These are phyloP conservation scores for Leucosporidium scottii DNA, from an alignment of 768 basidiomycete genomes.

Conservation along the genomic window DNA sequence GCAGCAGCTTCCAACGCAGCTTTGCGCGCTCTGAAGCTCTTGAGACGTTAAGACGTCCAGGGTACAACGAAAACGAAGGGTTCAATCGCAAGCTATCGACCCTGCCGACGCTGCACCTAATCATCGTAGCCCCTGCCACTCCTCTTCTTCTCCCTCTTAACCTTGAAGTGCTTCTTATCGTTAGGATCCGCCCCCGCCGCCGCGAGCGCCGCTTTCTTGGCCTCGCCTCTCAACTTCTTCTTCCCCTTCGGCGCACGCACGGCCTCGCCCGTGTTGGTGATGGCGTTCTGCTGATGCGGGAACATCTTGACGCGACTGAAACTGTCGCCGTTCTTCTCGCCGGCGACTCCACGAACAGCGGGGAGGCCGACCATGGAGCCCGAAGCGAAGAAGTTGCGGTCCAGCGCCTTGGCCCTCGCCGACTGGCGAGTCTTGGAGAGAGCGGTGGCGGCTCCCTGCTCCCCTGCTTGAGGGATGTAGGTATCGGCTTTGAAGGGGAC, in stretches of 20 bases:
- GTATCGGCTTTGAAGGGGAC: constrained; percentile 80
- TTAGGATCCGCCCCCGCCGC: constrained; percentile 42
- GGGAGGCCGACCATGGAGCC: constrained; percentile 53
- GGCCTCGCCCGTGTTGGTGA: constrained; percentile 31
- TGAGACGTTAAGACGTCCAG: too few relatives aligned
- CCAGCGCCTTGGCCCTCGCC: constrained; percentile 62
- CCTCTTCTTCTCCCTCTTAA: constrained; percentile 73
- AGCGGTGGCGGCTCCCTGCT: constrained; percentile 21
- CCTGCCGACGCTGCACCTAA: neutral
- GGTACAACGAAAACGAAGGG: too few relatives aligned
- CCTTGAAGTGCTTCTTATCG: constrained; percentile 79
- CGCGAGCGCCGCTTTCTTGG: constrained; percentile 45
- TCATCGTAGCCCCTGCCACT: constrained; percentile 86
- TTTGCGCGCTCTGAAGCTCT: too few relatives aligned
- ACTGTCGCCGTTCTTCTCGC: constrained; percentile 48
- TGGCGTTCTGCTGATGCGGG: constrained; percentile 57
- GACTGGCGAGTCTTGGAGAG: constrained; percentile 37
- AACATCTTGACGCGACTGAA: constrained; percentile 60
- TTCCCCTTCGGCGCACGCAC: constrained; percentile 43
- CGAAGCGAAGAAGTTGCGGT: constrained; percentile 69
- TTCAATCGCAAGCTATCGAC: too few relatives aligned
- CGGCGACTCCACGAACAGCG: constrained; percentile 52
- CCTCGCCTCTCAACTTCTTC: constrained; percentile 45
- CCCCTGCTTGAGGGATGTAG: constrained; percentile 51
- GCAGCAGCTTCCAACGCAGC: too few relatives aligned